phyloP scores from a whole-genome alignment of 2,329 filamentous ascomycete species.

The Colletotrichum sp. region DNA sequence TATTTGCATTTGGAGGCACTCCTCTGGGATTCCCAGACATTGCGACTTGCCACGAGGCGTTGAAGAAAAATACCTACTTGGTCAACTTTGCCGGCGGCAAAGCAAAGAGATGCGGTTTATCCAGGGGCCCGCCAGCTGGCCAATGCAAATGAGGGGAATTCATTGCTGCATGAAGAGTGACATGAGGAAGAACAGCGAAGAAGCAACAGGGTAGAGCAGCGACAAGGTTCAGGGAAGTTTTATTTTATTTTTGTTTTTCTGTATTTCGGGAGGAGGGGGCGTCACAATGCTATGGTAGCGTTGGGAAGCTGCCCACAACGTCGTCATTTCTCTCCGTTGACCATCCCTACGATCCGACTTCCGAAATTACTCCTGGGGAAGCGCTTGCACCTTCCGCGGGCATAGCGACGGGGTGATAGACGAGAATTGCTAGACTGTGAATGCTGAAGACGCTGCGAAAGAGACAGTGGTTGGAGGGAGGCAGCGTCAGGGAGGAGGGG shows the following conservation, averaged over 20 bases:
- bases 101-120: not conserved
- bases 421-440: not conserved
- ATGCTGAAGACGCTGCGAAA: not conserved
- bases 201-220: not conserved
- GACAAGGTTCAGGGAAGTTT: not conserved
- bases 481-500: not conserved
- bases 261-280: not conserved
- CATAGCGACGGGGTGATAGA: not conserved
- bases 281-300: not conserved
- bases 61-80: not conserved
- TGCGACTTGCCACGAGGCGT: conserved; percentile 1
- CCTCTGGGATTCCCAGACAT: not conserved
- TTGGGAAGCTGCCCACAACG: not conserved
- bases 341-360: conserved; percentile 6
- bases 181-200: not conserved
- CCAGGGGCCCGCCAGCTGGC: not conserved
- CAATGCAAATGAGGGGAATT: not conserved
- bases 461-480: not conserved
- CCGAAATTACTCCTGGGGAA: conserved; percentile 15
- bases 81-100: conserved; percentile 9
- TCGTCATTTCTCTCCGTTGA: not conserved
- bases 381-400: conserved; percentile 14
- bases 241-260: not conserved
- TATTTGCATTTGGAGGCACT: not conserved
- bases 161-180: conserved; percentile 4